Base-by-base conservation (phyloP, 352 stramenopile species). In the Globisporangium recalcitrans region DNA sequence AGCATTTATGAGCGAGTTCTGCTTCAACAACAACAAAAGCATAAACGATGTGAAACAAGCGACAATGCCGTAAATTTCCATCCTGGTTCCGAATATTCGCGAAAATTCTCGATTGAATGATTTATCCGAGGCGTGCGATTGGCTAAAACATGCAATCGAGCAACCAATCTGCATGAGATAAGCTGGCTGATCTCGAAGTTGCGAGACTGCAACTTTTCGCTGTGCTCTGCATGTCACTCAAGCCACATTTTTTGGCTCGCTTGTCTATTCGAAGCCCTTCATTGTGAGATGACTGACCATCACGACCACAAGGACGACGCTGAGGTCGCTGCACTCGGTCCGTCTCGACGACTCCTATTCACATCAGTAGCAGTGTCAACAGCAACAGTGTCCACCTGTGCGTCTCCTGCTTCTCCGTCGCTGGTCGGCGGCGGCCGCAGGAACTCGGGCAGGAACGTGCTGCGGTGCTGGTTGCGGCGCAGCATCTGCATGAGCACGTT, bases 401-500 rank as follows among this genome's bases (percentile, higher is more conserved):
- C 32, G 31, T 54, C 52, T 1, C 27, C 19, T 3, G 42, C 52
- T 1, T 19, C 24, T 1, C 26, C 27, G 21, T 52, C 54, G 54
- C 22, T 49, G 14, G 36, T 42, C 10, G 38, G 38, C 19, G 52
- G 21, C 2, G 52, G 21, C 2, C 52, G 52, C 21, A 61, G 24
- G 31, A 66, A 66, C 40, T 60, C 58, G 7, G 54, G 47, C 3
- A 67, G 46, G 44, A 48, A 67, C 34, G 56, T 58, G n/a, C 62
- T 55, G 5, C 22, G 19, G n/a, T 49, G 48, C n/a, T 62, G 26
- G 27, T 67, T 67, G 56, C 71, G 76, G 21, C 69, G 65, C 52
- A 89, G 65, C 77, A 89, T 86, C 21, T 74, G 74, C 48, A 78
- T 72, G 22, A 89, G 72, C 53, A 87, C 65, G 44, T 89, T 89